These are phyloP conservation scores for Boechera stricta DNA, from an alignment of 345 rosid species.

Conservation along the genomic window DNA sequence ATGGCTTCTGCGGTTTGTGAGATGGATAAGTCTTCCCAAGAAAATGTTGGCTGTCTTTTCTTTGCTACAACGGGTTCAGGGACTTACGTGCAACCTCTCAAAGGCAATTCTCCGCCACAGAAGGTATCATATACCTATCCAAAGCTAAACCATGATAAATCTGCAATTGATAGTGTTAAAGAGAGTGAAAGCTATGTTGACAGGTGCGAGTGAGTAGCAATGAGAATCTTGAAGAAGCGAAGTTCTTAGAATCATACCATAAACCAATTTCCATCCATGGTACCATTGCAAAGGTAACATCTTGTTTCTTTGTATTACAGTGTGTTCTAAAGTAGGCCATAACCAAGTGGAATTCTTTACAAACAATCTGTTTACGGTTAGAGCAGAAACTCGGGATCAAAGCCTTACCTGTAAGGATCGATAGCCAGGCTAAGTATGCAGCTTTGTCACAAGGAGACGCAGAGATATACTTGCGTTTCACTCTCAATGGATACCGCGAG, in stretches of 20 bases:
- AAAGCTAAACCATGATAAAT: constrained; percentile 27
- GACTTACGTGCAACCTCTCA: constrained; percentile 75
- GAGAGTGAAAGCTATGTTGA: constrained; percentile 23
- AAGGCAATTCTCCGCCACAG: constrained; percentile 56
- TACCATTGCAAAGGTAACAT: constrained; percentile 67
- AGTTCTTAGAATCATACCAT: constrained; percentile 89
- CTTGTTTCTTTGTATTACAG: constrained; percentile 27
- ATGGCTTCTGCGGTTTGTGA: constrained; percentile 49
- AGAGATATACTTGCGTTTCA: constrained; percentile 87
- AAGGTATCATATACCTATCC: constrained; percentile 53
- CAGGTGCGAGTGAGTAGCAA: constrained; percentile 78
- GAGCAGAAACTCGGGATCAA: constrained; percentile 86
- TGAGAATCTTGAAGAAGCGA: constrained; percentile 83
- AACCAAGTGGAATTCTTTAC: constrained; percentile 21
- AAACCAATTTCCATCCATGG: constrained; percentile 72
- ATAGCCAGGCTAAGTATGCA: constrained; percentile 95
- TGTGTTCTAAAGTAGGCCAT: neutral
- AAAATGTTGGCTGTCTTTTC: constrained; percentile 78
- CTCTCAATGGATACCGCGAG: constrained; percentile 81
- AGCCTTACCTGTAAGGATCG: constrained; percentile 87
- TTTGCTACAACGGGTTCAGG: constrained; percentile 75
- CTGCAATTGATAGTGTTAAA: constrained; percentile 7
- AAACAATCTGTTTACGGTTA: constrained; percentile 15
- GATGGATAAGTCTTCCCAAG: constrained; percentile 43
- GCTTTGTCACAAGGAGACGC: constrained; percentile 90